Base-by-base conservation (phyloP, 2,329 filamentous ascomycete genomes). In the Microsporum audouinii region DNA sequence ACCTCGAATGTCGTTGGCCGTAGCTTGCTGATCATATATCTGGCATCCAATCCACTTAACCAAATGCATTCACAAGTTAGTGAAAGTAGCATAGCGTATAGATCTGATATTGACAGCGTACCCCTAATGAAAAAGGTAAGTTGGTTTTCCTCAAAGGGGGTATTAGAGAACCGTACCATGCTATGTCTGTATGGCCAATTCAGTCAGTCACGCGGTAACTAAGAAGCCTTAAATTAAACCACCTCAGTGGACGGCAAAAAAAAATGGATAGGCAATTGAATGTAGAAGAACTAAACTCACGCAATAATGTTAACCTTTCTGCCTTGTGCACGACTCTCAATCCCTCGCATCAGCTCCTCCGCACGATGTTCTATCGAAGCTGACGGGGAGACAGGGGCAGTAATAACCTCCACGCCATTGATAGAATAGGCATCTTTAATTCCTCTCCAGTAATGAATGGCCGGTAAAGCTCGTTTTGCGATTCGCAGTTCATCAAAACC, bases 1-100 rank as follows among this genome's bases (percentile, higher is more conserved):
- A 96, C 88, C 70, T 89, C 89, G 65, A 96, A 89, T 58, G 85
- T 82, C 2, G 75, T 74, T 7, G 82, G 82, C 57, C 78, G 77
- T 27, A 86, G 72, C 47, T 74, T 77, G 62, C 80, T 84, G 66
- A 86, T 83, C 81, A 86, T 84, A 66, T 84, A 84, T 62, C 84
- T 77, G 36, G 84, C 78, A 68, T 86, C 84, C 58, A 86, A 78
- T 6, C 84, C 84, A 60, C 84, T 84, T 66, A 14, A 31, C 2
- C 1, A 5, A 29, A 51, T 8, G 23, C 34, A 3, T 27, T 17
- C 39, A 2, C 10, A 31, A 6, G 8, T 41, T 41, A 57, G 17
- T 31, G 10, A 23, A 31, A 41, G 10, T 5, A 41, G 39, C 17
- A 43, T 2, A 36, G 3, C 3, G 31, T 17, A 8, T 36, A 29